Percentiles rank a stretch among this genome's conserved stretches.
These are phyloP conservation scores for Emydomyces testavorans DNA, from an alignment of 2,329 filamentous ascomycete genomes.

Conservation along the genomic window DNA sequence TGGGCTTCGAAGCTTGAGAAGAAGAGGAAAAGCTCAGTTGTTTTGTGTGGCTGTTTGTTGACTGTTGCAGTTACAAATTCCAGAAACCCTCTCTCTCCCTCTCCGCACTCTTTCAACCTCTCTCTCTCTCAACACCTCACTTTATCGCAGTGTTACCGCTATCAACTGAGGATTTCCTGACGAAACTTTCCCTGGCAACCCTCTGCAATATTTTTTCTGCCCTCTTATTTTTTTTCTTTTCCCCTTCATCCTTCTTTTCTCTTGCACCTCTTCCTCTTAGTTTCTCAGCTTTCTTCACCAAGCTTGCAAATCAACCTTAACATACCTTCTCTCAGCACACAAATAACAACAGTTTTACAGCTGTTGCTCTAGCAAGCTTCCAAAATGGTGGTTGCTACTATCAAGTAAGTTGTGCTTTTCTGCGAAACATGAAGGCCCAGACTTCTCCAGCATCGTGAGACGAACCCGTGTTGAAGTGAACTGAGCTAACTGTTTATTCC, in stretches of 20 bases:
- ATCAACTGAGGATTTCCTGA: constrained; percentile 2
- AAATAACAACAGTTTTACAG: constrained; percentile 1
- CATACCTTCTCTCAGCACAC: not conserved
- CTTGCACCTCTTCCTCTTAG: not conserved
- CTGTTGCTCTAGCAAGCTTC: constrained; percentile 7
- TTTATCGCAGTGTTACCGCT: constrained; percentile 1
- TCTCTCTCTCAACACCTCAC: not conserved
- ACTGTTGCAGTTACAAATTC: constrained; percentile 1
- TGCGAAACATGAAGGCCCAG: not conserved
- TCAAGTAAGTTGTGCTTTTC: constrained; percentile 43
- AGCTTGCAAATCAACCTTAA: constrained; percentile 2
- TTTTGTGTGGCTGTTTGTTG: constrained; percentile 2
- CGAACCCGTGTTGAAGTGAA: not conserved
- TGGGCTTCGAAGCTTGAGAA: not conserved
- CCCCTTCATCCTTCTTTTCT: not conserved
- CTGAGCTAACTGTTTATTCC: not conserved
- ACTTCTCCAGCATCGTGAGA: not conserved
- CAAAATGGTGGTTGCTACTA: constrained; percentile 51
- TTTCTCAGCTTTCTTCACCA: not conserved
- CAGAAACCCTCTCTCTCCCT: not conserved
- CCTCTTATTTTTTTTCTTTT: not conserved
- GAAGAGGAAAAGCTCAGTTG: not conserved
- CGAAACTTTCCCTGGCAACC: constrained; percentile 7
- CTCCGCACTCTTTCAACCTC: not conserved
- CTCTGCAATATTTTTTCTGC: not conserved